Base-by-base conservation (phyloP, 1,139 yeast genomes). In the Geotrichum carabidarum region DNA sequence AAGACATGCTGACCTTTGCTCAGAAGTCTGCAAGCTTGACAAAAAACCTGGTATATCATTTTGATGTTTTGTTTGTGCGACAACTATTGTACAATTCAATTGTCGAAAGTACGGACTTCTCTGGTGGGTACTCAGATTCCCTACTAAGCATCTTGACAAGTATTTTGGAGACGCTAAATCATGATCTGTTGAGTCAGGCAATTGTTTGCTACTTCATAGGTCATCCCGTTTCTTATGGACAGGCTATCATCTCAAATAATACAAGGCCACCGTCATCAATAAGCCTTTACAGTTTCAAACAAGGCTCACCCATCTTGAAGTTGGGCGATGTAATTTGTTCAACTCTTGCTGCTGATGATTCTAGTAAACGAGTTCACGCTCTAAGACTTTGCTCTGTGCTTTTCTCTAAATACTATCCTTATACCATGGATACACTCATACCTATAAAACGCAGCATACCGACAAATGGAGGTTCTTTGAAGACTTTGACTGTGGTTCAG, bases 51-150 rank as follows among this genome's bases (percentile, higher is more conserved):
- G 52, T 67, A 37, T 60, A 59, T 9, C 63, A 67, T 44, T 68
- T 66, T 53, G 66, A 68, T 34, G 49, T 54, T 8, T 48, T 66
- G 6, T 69, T 69, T 55, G 58, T 68, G 36, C 60, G 62, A 6
- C 71, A 67, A 56, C 48, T 67, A 41, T 57, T 69, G 4, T 60
- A 65, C 36, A 70, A 71, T 0, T 61, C 68, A 7, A 53, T 68
- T 12, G 59, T 59, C 2, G 66, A 62, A 48, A 59, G 60, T 44
- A 56, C 64, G 2, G 67, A 66, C 18, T 38, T 53, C 14, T 49
- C 56, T 4, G 61, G 61, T 8, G 63, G 57, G 8, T 61, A 59
- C 43, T 57, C 62, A 2, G 44, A 43, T 37, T 40, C 44, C n/a
- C 31, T 53, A 3, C 54, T 57, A 15, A 57, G 59, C 9, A 41